Conservation (phyloP, 345 rosid genomes). For the Boechera divaricarpa region DNA sequence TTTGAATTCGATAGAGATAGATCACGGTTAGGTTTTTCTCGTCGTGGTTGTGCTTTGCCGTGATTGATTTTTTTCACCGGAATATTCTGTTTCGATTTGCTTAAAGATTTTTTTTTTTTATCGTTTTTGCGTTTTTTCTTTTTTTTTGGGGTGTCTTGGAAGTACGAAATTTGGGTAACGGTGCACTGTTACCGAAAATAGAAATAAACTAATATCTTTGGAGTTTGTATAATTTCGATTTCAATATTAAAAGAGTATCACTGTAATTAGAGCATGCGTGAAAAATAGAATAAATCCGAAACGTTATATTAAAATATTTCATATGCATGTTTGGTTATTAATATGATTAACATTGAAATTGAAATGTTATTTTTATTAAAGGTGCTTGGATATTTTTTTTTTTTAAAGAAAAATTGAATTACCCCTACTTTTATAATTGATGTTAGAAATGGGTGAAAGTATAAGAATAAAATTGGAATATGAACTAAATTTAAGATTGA, state of each 20-base stretch:
- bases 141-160: not conserved
- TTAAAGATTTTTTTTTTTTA: conserved; percentile 31
- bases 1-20: conserved; percentile 74
- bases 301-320: too few species aligned
- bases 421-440: too few species aligned
- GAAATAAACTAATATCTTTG: conserved; percentile 29
- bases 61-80: conserved; percentile 19
- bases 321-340: too few species aligned
- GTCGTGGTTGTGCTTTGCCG: conserved; percentile 66
- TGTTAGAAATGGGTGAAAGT: too few species aligned
- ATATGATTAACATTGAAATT: too few species aligned
- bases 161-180: conserved; percentile 30
- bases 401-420: too few species aligned
- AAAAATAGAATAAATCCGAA: too few species aligned
- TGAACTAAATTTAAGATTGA: too few species aligned
- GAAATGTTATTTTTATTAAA: too few species aligned
- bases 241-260: not conserved
- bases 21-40: conserved; percentile 82
- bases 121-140: not conserved
- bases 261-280: not conserved
- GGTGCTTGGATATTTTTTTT: too few species aligned
- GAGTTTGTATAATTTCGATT: conserved; percentile 30
- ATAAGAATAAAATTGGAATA: too few species aligned
- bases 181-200: conserved; percentile 41
- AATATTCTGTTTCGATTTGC: conserved; percentile 7